Evolutionary conservation across 495 filamentous ascomycete species (phyloP).

Genomic region (Usnea hakonensis): DNA sequence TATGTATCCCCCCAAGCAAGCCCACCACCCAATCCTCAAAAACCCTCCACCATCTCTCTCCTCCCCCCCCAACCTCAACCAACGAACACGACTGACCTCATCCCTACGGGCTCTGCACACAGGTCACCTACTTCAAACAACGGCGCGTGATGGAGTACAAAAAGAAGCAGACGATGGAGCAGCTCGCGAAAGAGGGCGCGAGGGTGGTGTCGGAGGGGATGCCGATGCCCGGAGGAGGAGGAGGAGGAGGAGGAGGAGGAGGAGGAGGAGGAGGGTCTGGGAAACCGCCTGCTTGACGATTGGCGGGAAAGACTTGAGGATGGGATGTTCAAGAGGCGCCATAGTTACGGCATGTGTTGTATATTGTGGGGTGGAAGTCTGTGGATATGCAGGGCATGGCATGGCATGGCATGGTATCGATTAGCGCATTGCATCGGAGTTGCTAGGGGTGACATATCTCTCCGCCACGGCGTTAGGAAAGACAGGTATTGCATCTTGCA

Average conservation of each 20-base stretch:
- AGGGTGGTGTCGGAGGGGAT: conserved; percentile 48
- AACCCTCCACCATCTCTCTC: too few relatives aligned
- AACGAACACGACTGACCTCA: too few relatives aligned
- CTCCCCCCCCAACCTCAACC: too few relatives aligned
- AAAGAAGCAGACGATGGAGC: conserved; percentile 68
- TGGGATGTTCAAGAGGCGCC: neutral
- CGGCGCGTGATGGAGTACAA: conserved; percentile 86
- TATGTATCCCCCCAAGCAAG: too few relatives aligned
- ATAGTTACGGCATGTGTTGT: neutral
- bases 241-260: neutral
- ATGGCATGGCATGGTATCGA: conserved; percentile 4
- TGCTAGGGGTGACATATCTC: neutral
- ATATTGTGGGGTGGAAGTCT: neutral
- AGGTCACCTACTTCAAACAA: conserved; percentile 98
- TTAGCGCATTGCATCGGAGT: conserved; percentile 7
- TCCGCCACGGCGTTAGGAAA: neutral
- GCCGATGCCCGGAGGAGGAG: conserved; percentile 28
- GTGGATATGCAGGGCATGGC: neutral
- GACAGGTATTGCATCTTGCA: neutral
- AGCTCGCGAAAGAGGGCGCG: conserved; percentile 72
- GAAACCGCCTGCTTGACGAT: neutral
- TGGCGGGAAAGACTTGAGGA: neutral
- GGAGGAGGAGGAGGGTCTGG: neutral
- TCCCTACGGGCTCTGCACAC: too few relatives aligned
- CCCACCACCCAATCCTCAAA: too few relatives aligned